These are phyloP conservation scores for Fusarium sublunatum DNA, from an alignment of 2,329 filamentous ascomycete genomes.

Conservation along the genomic window DNA sequence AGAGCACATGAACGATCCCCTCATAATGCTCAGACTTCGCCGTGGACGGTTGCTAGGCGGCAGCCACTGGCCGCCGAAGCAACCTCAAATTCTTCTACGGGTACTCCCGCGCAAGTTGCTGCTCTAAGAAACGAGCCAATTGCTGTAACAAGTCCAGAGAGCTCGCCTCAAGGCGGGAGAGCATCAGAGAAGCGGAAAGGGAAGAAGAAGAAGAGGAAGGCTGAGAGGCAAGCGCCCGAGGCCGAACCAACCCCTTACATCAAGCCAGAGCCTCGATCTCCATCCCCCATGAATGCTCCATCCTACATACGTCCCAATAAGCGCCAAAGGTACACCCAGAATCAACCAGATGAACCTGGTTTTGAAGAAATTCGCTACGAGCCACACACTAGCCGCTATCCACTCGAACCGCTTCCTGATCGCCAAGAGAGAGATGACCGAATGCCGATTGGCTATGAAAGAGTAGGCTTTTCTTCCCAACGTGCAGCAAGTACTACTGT, in stretches of 20 bases:
- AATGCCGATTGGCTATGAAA: constrained; percentile 52
- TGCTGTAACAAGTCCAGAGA: constrained; percentile 67
- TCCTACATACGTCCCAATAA: constrained; percentile 67
- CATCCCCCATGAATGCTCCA: constrained; percentile 66
- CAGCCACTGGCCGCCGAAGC: constrained; percentile 26
- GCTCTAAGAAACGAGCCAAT: constrained; percentile 64
- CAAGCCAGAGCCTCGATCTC: constrained; percentile 73
- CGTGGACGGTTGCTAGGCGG: constrained; percentile 61
- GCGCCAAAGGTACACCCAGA: constrained; percentile 62
- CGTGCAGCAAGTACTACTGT: constrained; percentile 43
- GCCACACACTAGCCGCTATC: constrained; percentile 52
- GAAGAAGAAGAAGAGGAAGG: constrained; percentile 66
- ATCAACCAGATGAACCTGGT: constrained; percentile 49
- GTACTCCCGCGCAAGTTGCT: constrained; percentile 64
- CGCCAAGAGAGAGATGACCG: constrained; percentile 48
- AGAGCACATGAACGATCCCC: constrained; percentile 78
- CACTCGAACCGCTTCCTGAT: constrained; percentile 50
- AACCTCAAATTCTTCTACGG: constrained; percentile 38
- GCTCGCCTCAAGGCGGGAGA: constrained; percentile 66
- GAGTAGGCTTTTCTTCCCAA: constrained; percentile 39
- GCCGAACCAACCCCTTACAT: constrained; percentile 65
- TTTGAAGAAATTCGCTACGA: constrained; percentile 57
- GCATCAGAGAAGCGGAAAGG: constrained; percentile 61
- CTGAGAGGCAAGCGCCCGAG: constrained; percentile 61
- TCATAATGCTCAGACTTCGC: constrained; percentile 77